A percentile compares a stretch with the other conserved stretches of the same genome.
These are phyloP conservation scores for Hymenotorrendiella dingleyae DNA, from an alignment of 2,329 filamentous ascomycete species.

Conservation along the genomic window DNA sequence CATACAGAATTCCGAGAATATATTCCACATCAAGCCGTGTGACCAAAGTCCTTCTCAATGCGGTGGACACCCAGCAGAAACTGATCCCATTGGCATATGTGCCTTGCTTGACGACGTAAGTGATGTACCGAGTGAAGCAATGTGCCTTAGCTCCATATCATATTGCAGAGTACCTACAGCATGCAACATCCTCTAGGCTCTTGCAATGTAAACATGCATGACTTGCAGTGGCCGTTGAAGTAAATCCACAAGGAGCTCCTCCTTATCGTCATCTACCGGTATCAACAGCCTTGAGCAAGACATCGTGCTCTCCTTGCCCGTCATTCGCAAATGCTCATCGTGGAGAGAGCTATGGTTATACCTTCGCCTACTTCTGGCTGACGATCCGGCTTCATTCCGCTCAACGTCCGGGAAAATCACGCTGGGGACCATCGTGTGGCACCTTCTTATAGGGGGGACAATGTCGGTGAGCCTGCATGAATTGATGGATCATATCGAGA, in stretches of 20 bases:
- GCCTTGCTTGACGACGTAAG: no score
- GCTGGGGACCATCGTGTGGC: slow-evolving; percentile 21
- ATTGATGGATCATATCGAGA: slow-evolving; percentile 1
- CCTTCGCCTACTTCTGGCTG: slow-evolving; percentile 13
- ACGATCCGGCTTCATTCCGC: slow-evolving; percentile 15
- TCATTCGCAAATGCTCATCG: no score
- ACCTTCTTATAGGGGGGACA: slow-evolving; percentile 19
- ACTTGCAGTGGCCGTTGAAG: slow-evolving; percentile 18
- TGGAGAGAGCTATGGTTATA: no score
- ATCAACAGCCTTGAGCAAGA: not conserved
- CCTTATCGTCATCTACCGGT: no score
- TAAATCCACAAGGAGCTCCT: no score
- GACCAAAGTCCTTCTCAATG: no score
- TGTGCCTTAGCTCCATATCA: no score
- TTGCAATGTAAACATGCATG: slow-evolving; percentile 12
- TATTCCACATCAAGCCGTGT: no score
- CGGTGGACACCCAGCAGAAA: no score
- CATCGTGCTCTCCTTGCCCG: slow-evolving; percentile 1
- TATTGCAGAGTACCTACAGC: slow-evolving; percentile 8
- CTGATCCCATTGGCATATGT: no score
- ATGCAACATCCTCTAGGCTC: slow-evolving; percentile 12
- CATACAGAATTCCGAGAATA: not conserved
- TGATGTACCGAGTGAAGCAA: no score
- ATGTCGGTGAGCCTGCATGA: slow-evolving; percentile 8
- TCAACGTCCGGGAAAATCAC: slow-evolving; percentile 6